Conservation (phyloP, 164 flowering plant species). For the Liquidambar formosana region DNA sequence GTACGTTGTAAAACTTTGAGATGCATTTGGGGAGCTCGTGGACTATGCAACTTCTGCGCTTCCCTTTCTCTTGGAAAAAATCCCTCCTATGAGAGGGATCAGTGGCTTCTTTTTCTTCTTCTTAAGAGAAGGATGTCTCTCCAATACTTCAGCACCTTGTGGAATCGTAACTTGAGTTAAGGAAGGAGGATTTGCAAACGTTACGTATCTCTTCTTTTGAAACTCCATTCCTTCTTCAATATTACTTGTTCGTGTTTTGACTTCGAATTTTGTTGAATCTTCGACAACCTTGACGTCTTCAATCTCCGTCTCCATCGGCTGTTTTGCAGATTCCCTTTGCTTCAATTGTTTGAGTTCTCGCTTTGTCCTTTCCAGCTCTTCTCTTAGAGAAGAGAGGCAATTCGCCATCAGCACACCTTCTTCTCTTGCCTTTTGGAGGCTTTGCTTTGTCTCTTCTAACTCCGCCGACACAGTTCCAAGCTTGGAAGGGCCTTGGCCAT, state of each 20-base stretch:
- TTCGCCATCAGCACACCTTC: conserved; percentile 55
- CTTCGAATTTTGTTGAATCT: conserved; percentile 26
- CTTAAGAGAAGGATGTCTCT: conserved; percentile 52
- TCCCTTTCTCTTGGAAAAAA: conserved; percentile 48
- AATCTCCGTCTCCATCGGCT: conserved; percentile 28
- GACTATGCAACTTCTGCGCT: conserved; percentile 13
- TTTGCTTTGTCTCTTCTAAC: conserved; percentile 78
- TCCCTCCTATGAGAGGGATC: conserved; percentile 49
- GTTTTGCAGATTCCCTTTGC: conserved; percentile 32
- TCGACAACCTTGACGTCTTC: conserved; percentile 63
- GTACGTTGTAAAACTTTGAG: not conserved
- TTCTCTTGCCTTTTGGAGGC: conserved; percentile 63
- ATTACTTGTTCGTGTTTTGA: not conserved
- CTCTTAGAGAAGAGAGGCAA: conserved; percentile 49
- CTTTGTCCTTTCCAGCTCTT: conserved; percentile 74
- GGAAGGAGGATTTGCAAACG: conserved; percentile 46
- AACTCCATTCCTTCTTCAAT: conserved; percentile 31
- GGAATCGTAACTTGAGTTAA: conserved; percentile 21
- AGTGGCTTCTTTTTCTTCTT: conserved; percentile 52
- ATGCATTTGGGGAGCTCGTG: not conserved
- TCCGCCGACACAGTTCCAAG: conserved; percentile 47
- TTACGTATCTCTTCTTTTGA: conserved; percentile 64
- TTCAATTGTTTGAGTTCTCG: conserved; percentile 59
- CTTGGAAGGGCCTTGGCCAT: conserved; percentile 24
- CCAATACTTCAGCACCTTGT: conserved; percentile 24